phyloP scores from a whole-genome alignment of 345 rosid genomes.

The Ailanthus altissimus region DNA sequence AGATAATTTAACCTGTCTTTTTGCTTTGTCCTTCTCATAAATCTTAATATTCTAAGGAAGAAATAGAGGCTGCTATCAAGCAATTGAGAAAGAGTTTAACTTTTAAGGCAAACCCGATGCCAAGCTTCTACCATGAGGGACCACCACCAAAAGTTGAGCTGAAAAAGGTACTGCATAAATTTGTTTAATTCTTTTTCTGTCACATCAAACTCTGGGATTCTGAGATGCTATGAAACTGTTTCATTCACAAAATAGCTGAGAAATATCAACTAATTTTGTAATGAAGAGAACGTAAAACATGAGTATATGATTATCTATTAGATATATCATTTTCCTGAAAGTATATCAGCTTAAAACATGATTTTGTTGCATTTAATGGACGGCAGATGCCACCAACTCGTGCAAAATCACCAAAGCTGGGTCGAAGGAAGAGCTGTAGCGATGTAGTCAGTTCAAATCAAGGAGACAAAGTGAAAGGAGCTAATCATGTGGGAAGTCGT shows the following conservation, averaged over 20 bases:
- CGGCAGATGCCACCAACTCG: constrained; percentile 84
- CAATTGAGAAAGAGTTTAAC: constrained; percentile 74
- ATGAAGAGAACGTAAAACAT: neutral
- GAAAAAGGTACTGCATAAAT: constrained; percentile 61
- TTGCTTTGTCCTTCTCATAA: neutral
- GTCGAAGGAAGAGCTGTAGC: constrained; percentile 63
- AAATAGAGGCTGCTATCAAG: constrained; percentile 79
- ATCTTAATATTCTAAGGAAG: constrained; percentile 53
- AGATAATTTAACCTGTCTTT: constrained; percentile 7
- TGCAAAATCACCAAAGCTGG: constrained; percentile 76
- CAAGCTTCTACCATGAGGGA: constrained; percentile 80
- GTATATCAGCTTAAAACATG: neutral
- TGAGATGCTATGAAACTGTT: neutral
- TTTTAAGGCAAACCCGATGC: constrained; percentile 87
- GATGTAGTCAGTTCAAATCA: constrained; percentile 41
- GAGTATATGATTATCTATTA: constrained; percentile 7
- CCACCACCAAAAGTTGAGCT: constrained; percentile 84
- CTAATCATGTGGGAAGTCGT: constrained; percentile 35
- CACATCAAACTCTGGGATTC: constrained; percentile 2
- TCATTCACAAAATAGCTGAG: neutral
- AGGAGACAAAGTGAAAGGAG: constrained; percentile 52
- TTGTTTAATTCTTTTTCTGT: neutral
- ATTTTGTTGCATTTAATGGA: constrained; percentile 16
- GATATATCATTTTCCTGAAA: neutral
- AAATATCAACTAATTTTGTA: neutral